Conservation (phyloP, 2,329 filamentous ascomycete genomes). For the Talaromyces funiculosus region DNA sequence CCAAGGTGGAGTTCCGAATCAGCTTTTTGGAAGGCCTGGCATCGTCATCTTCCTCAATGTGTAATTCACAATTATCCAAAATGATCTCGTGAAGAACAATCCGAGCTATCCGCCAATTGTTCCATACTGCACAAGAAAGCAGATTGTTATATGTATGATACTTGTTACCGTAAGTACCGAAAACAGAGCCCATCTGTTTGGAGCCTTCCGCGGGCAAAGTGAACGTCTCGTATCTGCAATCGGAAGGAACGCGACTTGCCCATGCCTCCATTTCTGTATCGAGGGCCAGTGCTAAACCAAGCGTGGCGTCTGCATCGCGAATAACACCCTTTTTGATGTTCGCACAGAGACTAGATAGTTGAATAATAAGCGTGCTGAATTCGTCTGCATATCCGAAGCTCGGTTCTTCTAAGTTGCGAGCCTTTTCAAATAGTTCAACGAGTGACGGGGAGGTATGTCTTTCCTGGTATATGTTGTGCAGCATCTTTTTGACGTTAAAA, state of each 20-base stretch:
- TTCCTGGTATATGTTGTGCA: not conserved
- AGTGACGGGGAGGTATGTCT: not conserved
- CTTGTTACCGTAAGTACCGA: slow-evolving; percentile 10
- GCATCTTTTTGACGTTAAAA: no score
- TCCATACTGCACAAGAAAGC: slow-evolving; percentile 12
- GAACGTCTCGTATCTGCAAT: slow-evolving; percentile 10
- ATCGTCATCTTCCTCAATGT: not conserved
- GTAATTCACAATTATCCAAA: not conserved
- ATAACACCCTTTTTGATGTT: not conserved
- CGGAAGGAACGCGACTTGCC: not conserved
- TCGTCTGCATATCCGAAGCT: not conserved
- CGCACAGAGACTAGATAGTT: not conserved
- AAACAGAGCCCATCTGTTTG: not conserved
- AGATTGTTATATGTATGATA: slow-evolving; percentile 14
- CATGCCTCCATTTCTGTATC: slow-evolving; percentile 12
- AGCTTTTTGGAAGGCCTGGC: not conserved
- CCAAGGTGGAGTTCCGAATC: not conserved
- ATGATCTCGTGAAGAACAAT: slow-evolving; percentile 15
- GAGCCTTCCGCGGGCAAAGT: slow-evolving; percentile 1
- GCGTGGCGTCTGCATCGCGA: slow-evolving; percentile 1
- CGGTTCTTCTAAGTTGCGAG: not conserved
- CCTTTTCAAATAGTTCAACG: not conserved
- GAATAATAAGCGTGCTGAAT: not conserved
- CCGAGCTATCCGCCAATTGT: slow-evolving; percentile 11
- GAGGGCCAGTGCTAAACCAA: slow-evolving; percentile 5